phyloP scores from a whole-genome alignment of 2,329 filamentous ascomycete genomes.

The Paracoccidioides brasiliensis region DNA sequence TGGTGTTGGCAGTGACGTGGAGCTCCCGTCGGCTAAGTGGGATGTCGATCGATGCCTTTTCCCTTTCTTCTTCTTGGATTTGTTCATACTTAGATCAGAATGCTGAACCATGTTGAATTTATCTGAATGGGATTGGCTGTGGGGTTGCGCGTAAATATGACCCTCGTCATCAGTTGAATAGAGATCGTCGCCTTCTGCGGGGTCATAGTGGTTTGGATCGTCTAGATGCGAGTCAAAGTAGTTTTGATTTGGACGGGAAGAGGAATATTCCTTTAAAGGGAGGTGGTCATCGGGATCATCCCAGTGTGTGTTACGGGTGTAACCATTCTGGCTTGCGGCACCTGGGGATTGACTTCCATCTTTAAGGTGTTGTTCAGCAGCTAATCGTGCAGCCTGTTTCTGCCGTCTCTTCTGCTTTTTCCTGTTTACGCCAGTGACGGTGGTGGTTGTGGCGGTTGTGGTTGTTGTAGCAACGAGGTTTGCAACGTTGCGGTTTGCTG shows the following conservation, averaged over 20 bases:
- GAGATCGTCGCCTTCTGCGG: slow-evolving; percentile 40
- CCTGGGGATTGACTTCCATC: slow-evolving; percentile 17
- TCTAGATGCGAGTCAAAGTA: slow-evolving; percentile 21
- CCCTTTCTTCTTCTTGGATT: slow-evolving; percentile 30
- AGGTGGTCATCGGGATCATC: not conserved
- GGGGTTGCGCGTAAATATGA: slow-evolving; percentile 21
- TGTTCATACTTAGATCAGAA: slow-evolving; percentile 19
- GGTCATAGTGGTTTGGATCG: slow-evolving; percentile 27
- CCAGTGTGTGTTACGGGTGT: slow-evolving; percentile 16
- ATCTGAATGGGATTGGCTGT: slow-evolving; percentile 14
- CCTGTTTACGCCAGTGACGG: slow-evolving; percentile 49
- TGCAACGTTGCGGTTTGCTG: slow-evolving; percentile 1
- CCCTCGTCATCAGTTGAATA: slow-evolving; percentile 45
- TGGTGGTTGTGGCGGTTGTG: not conserved
- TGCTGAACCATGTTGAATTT: slow-evolving; percentile 12
- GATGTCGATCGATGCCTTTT: slow-evolving; percentile 25
- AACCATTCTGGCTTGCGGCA: slow-evolving; percentile 24
- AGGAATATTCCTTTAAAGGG: slow-evolving; percentile 11
- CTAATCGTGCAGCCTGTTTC: slow-evolving; percentile 64
- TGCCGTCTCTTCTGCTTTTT: slow-evolving; percentile 92
- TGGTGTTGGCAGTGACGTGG: slow-evolving; percentile 27
- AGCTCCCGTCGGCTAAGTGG: slow-evolving; percentile 24
- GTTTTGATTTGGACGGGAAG: slow-evolving; percentile 13
- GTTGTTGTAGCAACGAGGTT: not conserved
- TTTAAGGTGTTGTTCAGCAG: slow-evolving; percentile 37